These are phyloP conservation scores for Phytophthora melonis DNA, from an alignment of 352 stramenopile species.

Conservation along the genomic window DNA sequence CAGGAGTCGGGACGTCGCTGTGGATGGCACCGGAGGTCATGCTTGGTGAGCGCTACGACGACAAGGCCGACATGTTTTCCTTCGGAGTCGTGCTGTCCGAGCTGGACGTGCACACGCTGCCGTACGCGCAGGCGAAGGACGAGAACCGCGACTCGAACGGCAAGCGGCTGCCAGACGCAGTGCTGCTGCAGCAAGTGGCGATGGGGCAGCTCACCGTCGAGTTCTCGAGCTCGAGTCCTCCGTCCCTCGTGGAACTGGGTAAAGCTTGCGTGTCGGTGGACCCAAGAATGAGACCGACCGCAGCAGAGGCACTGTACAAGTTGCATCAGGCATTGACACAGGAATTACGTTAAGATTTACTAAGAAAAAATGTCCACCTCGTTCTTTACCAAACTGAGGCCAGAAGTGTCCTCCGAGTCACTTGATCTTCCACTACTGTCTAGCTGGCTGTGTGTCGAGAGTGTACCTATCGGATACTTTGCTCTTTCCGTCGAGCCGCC, in stretches of 20 bases:
- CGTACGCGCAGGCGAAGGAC: conserved; percentile 16
- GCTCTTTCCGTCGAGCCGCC: too few relatives aligned
- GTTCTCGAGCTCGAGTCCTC: conserved; percentile 26
- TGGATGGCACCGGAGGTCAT: too few relatives aligned
- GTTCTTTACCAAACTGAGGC: not conserved
- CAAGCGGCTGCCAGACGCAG: conserved; percentile 32
- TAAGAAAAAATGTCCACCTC: not conserved
- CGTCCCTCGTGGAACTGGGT: conserved; percentile 30
- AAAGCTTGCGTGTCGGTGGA: conserved; percentile 45
- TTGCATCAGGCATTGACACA: conserved; percentile 19
- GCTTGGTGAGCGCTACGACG: too few relatives aligned
- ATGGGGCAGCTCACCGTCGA: conserved; percentile 26
- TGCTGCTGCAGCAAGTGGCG: conserved; percentile 33
- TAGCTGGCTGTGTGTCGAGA: too few relatives aligned
- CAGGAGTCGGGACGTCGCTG: conserved; percentile 7
- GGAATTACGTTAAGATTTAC: not conserved
- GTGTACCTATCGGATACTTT: too few relatives aligned
- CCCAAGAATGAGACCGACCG: conserved; percentile 45
- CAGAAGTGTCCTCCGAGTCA: too few relatives aligned
- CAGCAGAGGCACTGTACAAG: conserved; percentile 56
- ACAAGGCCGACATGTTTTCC: too few relatives aligned
- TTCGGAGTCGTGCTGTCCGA: too few relatives aligned
- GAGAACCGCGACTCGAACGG: conserved; percentile 12
- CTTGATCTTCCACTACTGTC: too few relatives aligned
- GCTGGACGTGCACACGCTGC: conserved; percentile 3